Evolutionary conservation across 306 rosid genomes (phyloP), one percentile per base, ranked within the genome.

Genomic region (Acacia crassicarpa): DNA sequence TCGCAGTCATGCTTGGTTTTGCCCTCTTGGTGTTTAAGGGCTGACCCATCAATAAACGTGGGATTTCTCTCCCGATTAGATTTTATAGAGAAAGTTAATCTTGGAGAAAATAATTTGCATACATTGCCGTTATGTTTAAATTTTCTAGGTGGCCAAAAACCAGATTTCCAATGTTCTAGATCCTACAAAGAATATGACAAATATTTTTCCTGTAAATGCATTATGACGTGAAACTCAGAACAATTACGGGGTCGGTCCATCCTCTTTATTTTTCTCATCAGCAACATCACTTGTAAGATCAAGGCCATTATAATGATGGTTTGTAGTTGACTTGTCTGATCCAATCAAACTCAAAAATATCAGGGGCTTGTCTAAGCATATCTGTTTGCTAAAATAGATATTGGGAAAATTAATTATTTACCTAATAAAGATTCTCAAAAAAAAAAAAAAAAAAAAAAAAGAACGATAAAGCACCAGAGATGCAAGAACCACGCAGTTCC

Each of bases 261-360:
- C 79, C 82, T 70, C 90, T 15, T 79, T 49, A 67, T 13, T 88
- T 79, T 94, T 90, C 78, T 87, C 87, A 23, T 77, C 87, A 14
- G 89, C 98, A 83, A 80, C 75, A 27, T 91, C 94, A 74, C 93
- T 93, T 0, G 97, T 94, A 86, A 88, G 95, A 81, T 95, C 99
- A 75, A 82, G 90, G 20, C 97, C 97, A 4, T 2, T 6, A 6
- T 95, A 95, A n/a, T 94, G 91, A 87, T 81, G 90, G 81, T 95
- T 87, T 10, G 94, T 93, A 6, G 81, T 77, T 16, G 98, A 85
- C 80, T 78, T 76, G 84, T 85, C 89, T 30, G 94, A 88, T 9
- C 98, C 92, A n/a, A 76, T 72, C 93, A 85, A 62, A 83, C 99
- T 95, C n/a, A n/a, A n/a, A n/a, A n/a, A 74, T 5, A 53, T 32